These are phyloP conservation scores for Sonneratia alba DNA, from an alignment of 345 rosid genomes.

Conservation along the genomic window DNA sequence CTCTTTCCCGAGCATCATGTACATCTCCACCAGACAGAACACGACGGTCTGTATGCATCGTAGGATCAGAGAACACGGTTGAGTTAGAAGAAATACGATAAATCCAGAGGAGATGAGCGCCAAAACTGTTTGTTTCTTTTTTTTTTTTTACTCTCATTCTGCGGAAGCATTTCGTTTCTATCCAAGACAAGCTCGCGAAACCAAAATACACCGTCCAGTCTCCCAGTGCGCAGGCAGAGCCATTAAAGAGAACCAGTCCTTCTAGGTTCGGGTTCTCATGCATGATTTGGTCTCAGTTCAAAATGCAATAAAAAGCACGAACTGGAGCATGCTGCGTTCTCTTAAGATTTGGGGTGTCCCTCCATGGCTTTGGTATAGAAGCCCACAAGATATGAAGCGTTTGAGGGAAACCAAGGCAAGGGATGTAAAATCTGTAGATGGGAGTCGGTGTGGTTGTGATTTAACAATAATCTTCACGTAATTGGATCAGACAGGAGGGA, in stretches of 20 bases:
- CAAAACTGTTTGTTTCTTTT: background rate
- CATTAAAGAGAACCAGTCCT: background rate
- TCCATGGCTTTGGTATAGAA: background rate
- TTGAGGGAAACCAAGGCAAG: too few relatives aligned
- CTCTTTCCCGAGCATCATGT: slow-evolving; percentile 52
- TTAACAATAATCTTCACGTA: too few relatives aligned
- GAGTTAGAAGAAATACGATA: background rate
- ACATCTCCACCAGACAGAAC: slow-evolving; percentile 56
- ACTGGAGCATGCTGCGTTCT: too few relatives aligned
- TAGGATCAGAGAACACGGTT: slow-evolving; percentile 2
- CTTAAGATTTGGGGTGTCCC: too few relatives aligned
- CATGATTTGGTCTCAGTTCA: background rate
- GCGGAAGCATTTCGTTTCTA: too few relatives aligned
- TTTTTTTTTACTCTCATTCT: too few relatives aligned
- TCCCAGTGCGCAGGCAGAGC: background rate
- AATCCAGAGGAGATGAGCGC: background rate
- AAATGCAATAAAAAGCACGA: background rate
- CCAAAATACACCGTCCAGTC: background rate
- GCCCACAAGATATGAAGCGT: background rate
- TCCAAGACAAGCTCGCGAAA: background rate
- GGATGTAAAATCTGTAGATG: too few relatives aligned
- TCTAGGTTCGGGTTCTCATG: background rate
- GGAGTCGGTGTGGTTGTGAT: too few relatives aligned
- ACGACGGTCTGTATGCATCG: slow-evolving; percentile 36
- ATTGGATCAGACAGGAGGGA: background rate